A percentile compares a stretch with the other conserved stretches of the same genome.
Conservation (phyloP, 345 rosid species). For the Salix exigua region DNA sequence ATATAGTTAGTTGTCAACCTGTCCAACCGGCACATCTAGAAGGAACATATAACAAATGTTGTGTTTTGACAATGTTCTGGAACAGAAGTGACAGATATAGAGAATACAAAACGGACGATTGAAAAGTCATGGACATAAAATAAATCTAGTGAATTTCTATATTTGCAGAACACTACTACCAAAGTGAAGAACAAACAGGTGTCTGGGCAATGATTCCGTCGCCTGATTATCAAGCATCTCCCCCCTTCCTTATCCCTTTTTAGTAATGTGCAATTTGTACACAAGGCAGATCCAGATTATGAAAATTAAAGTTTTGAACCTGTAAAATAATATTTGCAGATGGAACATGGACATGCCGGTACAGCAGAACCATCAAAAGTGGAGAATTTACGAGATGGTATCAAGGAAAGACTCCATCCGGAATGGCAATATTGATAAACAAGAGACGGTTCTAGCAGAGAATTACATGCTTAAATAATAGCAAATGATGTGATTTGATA, state of each 20-base stretch:
- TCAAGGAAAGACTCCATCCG: background rate
- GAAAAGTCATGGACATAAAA: too few species aligned
- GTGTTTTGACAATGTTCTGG: too few species aligned
- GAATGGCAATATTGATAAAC: background rate
- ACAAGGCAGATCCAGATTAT: background rate
- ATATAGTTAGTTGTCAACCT: background rate
- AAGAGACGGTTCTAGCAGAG: background rate
- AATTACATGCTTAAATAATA: background rate
- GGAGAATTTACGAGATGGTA: background rate
- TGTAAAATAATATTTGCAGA: background rate
- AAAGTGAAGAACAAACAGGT: too few species aligned
- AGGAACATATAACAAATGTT: too few species aligned
- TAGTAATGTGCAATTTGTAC: background rate
- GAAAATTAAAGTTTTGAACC: background rate
- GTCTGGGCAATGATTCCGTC: background rate
- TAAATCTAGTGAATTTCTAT: too few species aligned
- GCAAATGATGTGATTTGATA: conserved; percentile 5
- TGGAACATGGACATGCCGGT: background rate
- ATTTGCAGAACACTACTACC: too few species aligned
- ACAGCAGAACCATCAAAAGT: background rate
- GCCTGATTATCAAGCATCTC: background rate
- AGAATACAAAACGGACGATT: too few species aligned
- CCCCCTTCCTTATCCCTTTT: background rate
- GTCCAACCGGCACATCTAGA: background rate
- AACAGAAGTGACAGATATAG: too few species aligned